Conservation (phyloP, 2,329 filamentous ascomycete genomes). For the Nemania serpens region DNA sequence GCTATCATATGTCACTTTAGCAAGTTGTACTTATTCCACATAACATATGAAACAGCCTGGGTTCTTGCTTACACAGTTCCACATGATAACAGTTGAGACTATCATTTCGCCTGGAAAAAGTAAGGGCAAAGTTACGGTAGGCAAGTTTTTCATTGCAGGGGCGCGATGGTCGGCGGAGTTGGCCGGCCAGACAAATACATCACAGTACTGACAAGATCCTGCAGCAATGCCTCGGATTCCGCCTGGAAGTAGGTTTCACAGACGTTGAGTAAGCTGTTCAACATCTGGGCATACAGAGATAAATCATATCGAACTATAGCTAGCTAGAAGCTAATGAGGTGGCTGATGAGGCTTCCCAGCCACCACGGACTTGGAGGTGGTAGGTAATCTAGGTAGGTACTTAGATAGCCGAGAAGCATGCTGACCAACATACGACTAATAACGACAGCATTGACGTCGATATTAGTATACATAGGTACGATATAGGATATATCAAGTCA, state of each 20-base stretch:
- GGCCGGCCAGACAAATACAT: too few relatives aligned
- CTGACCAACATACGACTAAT: constrained; percentile 32
- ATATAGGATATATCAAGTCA: constrained; percentile 21
- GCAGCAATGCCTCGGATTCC: too few relatives aligned
- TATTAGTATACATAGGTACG: constrained; percentile 19
- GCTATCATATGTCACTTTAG: not conserved
- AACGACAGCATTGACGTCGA: constrained; percentile 22
- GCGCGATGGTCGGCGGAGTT: constrained; percentile 9
- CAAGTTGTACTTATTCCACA: not conserved
- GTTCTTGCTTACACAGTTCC: not conserved
- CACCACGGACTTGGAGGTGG: constrained; percentile 12
- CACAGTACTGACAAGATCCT: too few relatives aligned
- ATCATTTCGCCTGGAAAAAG: not conserved
- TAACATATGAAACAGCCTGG: not conserved
- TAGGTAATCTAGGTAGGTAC: too few relatives aligned
- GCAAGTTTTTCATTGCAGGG: not conserved
- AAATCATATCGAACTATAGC: too few relatives aligned
- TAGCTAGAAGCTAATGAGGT: constrained; percentile 5
- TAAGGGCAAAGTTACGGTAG: not conserved
- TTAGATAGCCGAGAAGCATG: constrained; percentile 10
- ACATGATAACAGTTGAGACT: not conserved
- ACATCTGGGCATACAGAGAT: not conserved
- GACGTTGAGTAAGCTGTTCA: not conserved
- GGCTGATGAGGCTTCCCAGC: constrained; percentile 27
- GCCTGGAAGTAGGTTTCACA: too few relatives aligned